These are phyloP conservation scores for Coemansia sp. DNA, from an alignment of 192 early-diverging fungal genomes.

Conservation along the genomic window DNA sequence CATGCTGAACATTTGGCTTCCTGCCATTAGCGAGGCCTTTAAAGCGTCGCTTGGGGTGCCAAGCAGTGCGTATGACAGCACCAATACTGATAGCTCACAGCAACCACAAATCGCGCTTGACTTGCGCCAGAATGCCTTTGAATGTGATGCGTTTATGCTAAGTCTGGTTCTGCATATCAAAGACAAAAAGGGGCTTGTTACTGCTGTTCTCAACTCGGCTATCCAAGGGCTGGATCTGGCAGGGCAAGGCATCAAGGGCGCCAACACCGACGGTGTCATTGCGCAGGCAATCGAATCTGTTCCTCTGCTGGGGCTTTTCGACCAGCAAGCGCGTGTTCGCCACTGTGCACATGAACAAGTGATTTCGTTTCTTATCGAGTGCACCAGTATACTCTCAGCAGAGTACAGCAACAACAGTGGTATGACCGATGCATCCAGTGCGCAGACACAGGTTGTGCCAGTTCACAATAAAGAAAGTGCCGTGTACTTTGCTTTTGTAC, in stretches of 20 bases:
- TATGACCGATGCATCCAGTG: not conserved
- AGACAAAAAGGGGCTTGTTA: conserved; percentile 6
- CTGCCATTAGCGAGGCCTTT: conserved; percentile 14
- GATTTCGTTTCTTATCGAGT: conserved; percentile 25
- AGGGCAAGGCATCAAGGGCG: conserved; percentile 1
- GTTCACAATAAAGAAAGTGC: conserved; percentile 30
- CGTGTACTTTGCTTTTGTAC: conserved; percentile 25
- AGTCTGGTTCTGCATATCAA: conserved; percentile 27
- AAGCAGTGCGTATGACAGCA: not conserved
- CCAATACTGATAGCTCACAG: not conserved
- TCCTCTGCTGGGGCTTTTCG: conserved; percentile 22
- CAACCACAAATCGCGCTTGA: conserved; percentile 8
- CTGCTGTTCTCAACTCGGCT: conserved; percentile 27
- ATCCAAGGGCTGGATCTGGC: conserved; percentile 8
- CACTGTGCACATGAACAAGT: conserved; percentile 37
- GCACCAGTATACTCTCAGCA: conserved; percentile 10
- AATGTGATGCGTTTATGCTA: conserved; percentile 40
- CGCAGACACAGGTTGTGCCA: not conserved
- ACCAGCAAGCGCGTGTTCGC: conserved; percentile 19
- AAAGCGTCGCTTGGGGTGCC: conserved; percentile 18
- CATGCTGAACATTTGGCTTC: conserved; percentile 42
- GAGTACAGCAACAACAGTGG: conserved; percentile 13
- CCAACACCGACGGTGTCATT: not conserved
- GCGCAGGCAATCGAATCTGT: not conserved
- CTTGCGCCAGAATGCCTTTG: conserved; percentile 24